Percentiles rank a stretch among this genome's conserved stretches.
These are phyloP conservation scores for Pleurotus tuoliensis DNA, from an alignment of 768 basidiomycete genomes.

Conservation along the genomic window DNA sequence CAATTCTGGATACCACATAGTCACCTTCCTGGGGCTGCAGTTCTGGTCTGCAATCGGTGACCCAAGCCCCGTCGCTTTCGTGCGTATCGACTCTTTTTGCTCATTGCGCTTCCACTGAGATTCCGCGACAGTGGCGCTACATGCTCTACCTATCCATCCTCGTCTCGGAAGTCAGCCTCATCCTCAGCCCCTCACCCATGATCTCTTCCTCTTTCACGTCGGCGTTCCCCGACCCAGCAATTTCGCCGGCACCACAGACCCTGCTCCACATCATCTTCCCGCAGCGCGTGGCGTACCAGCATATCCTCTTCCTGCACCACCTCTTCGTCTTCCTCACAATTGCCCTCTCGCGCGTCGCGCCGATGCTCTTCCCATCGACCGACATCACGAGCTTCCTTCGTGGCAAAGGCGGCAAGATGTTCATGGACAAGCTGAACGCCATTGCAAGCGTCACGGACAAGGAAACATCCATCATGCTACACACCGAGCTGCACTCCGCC, in stretches of 20 bases:
- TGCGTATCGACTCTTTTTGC: slow-evolving; percentile 37
- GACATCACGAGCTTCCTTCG: too few species aligned
- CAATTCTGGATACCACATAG: slow-evolving; percentile 64
- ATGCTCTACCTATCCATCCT: slow-evolving; percentile 61
- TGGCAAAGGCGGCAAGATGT: slow-evolving; percentile 29
- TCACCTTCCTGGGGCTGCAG: slow-evolving; percentile 52
- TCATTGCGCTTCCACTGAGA: slow-evolving; percentile 8
- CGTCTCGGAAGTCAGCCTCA: slow-evolving; percentile 59
- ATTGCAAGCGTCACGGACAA: slow-evolving; percentile 44
- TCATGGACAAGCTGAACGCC: slow-evolving; percentile 40
- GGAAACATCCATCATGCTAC: slow-evolving; percentile 52
- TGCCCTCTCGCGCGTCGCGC: slow-evolving; percentile 67
- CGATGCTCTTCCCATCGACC: slow-evolving; percentile 55
- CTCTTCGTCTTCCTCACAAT: slow-evolving; percentile 72
- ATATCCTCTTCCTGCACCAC: slow-evolving; percentile 74
- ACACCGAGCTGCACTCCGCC: slow-evolving; percentile 52
- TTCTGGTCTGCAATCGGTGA: slow-evolving; percentile 62
- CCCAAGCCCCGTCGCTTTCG: slow-evolving; percentile 58
- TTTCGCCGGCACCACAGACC: slow-evolving; percentile 16
- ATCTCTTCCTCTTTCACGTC: slow-evolving; percentile 15
- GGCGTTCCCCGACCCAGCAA: slow-evolving; percentile 14
- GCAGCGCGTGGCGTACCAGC: slow-evolving; percentile 66
- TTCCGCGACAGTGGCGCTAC: slow-evolving; percentile 66
- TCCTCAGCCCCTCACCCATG: slow-evolving; percentile 56
- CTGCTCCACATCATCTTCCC: slow-evolving; percentile 51